Base-by-base conservation (phyloP, 805 yeast genomes). In the Saccharomyces mikatae region DNA sequence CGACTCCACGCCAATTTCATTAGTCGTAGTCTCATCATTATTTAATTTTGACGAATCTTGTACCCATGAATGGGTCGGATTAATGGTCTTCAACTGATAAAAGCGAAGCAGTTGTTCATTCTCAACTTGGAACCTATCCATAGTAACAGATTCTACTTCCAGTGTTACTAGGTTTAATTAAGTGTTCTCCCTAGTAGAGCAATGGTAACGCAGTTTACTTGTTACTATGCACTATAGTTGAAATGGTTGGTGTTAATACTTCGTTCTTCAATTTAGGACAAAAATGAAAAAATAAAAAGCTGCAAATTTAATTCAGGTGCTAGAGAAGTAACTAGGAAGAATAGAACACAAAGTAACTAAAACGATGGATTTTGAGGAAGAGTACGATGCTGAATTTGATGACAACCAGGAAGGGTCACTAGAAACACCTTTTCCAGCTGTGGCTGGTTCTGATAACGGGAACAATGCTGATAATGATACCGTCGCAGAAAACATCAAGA, bases 21-120 rank as follows among this genome's bases (percentile, higher is more conserved):
- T 36, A 11, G 22, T 36, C 8, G 44, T 36, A 36, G 44, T 24
- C 44, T 36, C 44, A 0, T 36, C 44, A 44, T 69, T 65, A 47
- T 65, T 71, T 22, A 62, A 56, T 6, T 60, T 55, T 9, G 65
- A 62, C 10, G 75, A 69, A 46, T 70, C 73, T 5, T 64, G 63
- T 0, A 52, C 57, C 78, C 78, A 75, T 0, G 73, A 68, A 9
- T 56, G 54, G 4, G 57, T 56, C 0, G 84, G 85, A 36, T 70
- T 55, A 26, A 75, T 59, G 0, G 80, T 71, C 44, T 66, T 72
- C 49, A 81, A 62, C 52, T 77, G 78, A 60, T 80, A 81, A 47
- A 73, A 74, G 3, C 67, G 65, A 47, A 70, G 58, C 11, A 75
- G 51, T 10, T 64, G 61, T 3, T 63, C 60, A 6, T 69, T 72